Evolutionary conservation across 768 basidiomycete genomes (phyloP), one percentile per base, ranked within the genome.

Genomic region (Tylopilus vinaceipallidus): DNA sequence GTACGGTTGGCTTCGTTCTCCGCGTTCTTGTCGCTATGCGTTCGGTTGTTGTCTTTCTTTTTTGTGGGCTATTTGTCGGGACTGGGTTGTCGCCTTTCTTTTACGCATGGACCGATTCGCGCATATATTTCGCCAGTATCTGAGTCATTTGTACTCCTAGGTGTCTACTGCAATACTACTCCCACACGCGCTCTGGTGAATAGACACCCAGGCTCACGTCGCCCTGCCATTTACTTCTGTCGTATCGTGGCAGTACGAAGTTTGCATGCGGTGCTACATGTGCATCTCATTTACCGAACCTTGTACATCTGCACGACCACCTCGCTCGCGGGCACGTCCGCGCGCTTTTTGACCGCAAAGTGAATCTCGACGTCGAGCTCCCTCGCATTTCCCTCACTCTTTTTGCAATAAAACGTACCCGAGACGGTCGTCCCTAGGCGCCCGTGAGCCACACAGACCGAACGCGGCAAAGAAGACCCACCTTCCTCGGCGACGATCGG

Each of bases 311-410:
- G 88, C 19, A 91, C 84, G 19, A 80, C 69, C n/a, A 76, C 72
- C 29, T 81, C 78, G 29, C 65, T 57, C 6, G 65, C 47, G 22
- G 70, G 57, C 16, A 42, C 56, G 22, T 65, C 69, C 12, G 52
- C 61, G 17, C 72, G 67, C 9, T 79, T 74, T 16, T 71, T 75
- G 54, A 86, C 70, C 0, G 66, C 56, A 62, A 78, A 94, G 65
- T 94, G 91, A 32, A 98, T 90, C 72, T 95, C 94, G 13, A 98
- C 82, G 53, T 95, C 88, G 40, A 98, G 71, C 64, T 97, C 95
- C 41, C 95, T 77, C 34, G 88, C 84, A 66, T 98, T 98, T 4
- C 69, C 73, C 29, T 75, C 71, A 61, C 82, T 89, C 74, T 98
- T 98, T 54, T 76, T 77, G 61, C 90, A 91, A 59, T 81, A 78